Base-by-base conservation (phyloP, 176 grass and related monocot genomes). In the Bonia amplexicaulis region DNA sequence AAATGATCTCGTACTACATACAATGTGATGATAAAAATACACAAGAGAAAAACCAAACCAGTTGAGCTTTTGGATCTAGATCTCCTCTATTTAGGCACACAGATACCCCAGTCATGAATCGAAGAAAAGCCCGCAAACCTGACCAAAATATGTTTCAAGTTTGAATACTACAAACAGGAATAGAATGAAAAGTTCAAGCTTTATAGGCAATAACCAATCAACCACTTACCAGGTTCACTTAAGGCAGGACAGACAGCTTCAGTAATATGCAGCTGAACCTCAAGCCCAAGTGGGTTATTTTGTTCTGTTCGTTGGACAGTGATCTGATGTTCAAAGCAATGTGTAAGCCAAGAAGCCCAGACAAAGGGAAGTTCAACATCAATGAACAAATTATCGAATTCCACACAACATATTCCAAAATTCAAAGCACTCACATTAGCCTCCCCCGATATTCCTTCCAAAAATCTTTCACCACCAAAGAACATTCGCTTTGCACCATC, bases 381-480 rank as follows among this genome's bases (percentile, higher is more conserved):
- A 79, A 79, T 31, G 6, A 84, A 83, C 4, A 87, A 76, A 77
- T 42, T 41, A 77, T 25, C 17, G 11, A 78, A 60, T 67, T 85
- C 31, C 58, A 85, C n/a, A 77, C n/a, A 71, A 39, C 66, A 80
- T 57, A 48, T 73, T 64, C n/a, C 40, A 66, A 64, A 82, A 78
- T n/a, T 77, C 63, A 86, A 70, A 85, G 78, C 80, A 78, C 91
- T 90, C 82, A 99, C 97, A 44, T 94, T 92, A 86, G 97, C 97
- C 82, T 99, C 88, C 61, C 97, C 97, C 88, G 92, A 99, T 83
- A 99, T 96, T 83, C 97, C 97, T 94, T 99, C 97, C 65, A 99
- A 86, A 84, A 99, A 99, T 62, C 93, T 89, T 84, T 99, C 97
- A 64, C 97, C 97, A 0, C 97, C 97, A 94, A 99, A 99, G 57